phyloP scores from a whole-genome alignment of 2,329 filamentous ascomycete species.

The Colletotrichum sp. region DNA sequence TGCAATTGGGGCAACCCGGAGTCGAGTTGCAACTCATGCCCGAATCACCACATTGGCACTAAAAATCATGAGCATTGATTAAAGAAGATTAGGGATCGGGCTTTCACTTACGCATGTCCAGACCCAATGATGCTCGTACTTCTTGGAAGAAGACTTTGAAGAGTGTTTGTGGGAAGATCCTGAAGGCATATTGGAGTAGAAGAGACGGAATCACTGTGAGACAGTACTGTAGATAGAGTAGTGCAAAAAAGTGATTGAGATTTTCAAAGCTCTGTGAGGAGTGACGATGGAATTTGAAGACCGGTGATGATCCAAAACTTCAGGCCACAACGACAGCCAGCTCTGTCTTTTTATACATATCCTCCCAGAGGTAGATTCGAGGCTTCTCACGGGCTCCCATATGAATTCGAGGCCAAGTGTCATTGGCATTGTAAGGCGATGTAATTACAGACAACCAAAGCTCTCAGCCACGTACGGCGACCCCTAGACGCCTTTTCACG shows the following conservation, averaged over 20 bases:
- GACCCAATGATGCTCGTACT: not conserved
- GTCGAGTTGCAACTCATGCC: not conserved
- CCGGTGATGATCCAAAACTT: not conserved
- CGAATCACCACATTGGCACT: constrained; percentile 15
- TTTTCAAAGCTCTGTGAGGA: not conserved
- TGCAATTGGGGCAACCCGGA: not conserved
- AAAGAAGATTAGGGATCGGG: not conserved
- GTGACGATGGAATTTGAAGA: not conserved
- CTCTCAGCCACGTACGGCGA: not conserved
- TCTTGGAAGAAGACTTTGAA: not conserved
- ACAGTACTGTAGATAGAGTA: not conserved
- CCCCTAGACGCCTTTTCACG: not conserved
- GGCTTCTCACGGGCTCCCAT: not conserved
- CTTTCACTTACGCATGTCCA: constrained; percentile 16
- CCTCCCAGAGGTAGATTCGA: not conserved
- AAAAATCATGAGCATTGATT: not conserved
- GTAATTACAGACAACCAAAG: not conserved
- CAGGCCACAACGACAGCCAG: not conserved
- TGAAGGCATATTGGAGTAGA: not conserved
- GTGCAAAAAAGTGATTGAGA: not conserved
- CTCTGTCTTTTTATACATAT: not conserved
- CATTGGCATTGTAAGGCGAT: not conserved
- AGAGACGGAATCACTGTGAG: not conserved
- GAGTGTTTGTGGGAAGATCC: not conserved
- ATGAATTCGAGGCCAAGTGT: not conserved